These are phyloP conservation scores for Emergomyces pasteurianus DNA, from an alignment of 2,329 filamentous ascomycete genomes.

Conservation along the genomic window DNA sequence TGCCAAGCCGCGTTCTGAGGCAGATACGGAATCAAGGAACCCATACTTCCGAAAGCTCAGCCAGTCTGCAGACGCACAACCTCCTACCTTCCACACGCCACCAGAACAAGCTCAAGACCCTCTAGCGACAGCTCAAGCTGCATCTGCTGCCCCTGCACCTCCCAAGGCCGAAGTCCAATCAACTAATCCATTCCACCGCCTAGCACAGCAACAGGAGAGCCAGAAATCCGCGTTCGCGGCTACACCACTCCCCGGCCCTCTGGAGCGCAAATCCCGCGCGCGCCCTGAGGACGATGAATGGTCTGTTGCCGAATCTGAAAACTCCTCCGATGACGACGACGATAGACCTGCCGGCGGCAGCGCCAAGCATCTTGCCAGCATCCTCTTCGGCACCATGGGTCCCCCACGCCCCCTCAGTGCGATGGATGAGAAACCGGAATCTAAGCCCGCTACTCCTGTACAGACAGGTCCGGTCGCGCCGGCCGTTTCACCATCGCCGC, in stretches of 20 bases:
- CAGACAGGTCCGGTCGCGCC: constrained; percentile 28
- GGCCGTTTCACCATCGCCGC: constrained; percentile 33
- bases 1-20: constrained; percentile 34
- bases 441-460: constrained; percentile 35
- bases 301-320: constrained; percentile 66
- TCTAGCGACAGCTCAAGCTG: constrained; percentile 9
- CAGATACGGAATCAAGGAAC: constrained; percentile 74
- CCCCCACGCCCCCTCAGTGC: constrained; percentile 80
- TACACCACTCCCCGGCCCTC: constrained; percentile 25
- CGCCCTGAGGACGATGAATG: constrained; percentile 63
- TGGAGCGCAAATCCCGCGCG: constrained; percentile 39
- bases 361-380: constrained; percentile 85
- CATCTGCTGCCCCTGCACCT: constrained; percentile 24
- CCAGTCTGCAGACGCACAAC: constrained; percentile 45
- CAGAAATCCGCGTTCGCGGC: constrained; percentile 40
- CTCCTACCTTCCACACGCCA: constrained; percentile 31
- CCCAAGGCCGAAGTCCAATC: constrained; percentile 44
- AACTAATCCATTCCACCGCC: constrained; percentile 93
- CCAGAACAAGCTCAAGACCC: constrained; percentile 32
- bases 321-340: constrained; percentile 60
- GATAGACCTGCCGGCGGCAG: constrained; percentile 67
- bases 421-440: constrained; percentile 54
- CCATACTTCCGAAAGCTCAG: constrained; percentile 88
- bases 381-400: constrained; percentile 93
- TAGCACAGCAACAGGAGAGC: constrained; percentile 53